A percentile compares a stretch with the other conserved stretches of the same genome.
Conservation (phyloP, 345 rosid species). For the Dovyalis caffra region DNA sequence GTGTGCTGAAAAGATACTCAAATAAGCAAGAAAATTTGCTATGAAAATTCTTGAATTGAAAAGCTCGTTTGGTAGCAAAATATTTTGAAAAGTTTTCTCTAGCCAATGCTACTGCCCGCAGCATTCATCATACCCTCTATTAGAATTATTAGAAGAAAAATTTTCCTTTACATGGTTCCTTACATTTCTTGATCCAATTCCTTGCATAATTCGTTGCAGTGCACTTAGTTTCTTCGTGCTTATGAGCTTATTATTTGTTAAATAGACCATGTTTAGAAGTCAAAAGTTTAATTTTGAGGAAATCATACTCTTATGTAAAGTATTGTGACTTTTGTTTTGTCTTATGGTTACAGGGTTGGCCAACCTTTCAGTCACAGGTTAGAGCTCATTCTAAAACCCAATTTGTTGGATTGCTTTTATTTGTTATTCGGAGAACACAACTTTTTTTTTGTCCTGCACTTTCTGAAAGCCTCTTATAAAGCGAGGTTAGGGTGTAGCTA, state of each 20-base stretch:
- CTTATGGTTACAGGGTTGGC: conserved; percentile 61
- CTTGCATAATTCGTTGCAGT: background rate
- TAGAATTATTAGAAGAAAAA: background rate
- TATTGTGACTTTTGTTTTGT: conserved; percentile 11
- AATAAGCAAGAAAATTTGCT: background rate
- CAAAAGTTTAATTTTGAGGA: background rate
- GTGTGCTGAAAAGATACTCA: background rate
- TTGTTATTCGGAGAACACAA: background rate
- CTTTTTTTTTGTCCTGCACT: background rate
- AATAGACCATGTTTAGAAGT: conserved; percentile 1
- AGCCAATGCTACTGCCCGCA: background rate
- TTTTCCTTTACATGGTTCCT: background rate
- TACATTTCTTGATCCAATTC: background rate
- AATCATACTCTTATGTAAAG: conserved; percentile 5
- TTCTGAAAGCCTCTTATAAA: background rate
- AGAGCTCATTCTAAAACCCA: conserved; percentile 38
- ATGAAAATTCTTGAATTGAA: background rate
- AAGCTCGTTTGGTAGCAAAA: background rate
- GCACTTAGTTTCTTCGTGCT: background rate
- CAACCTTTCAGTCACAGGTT: conserved; percentile 83
- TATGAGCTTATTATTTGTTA: background rate
- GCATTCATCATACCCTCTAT: background rate
- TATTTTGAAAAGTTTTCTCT: background rate
- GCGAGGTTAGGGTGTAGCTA: background rate
- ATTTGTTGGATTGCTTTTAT: conserved; percentile 8